Evolutionary conservation across 805 yeast species (phyloP).

Genomic region (Barnettozyma botsteinii): DNA sequence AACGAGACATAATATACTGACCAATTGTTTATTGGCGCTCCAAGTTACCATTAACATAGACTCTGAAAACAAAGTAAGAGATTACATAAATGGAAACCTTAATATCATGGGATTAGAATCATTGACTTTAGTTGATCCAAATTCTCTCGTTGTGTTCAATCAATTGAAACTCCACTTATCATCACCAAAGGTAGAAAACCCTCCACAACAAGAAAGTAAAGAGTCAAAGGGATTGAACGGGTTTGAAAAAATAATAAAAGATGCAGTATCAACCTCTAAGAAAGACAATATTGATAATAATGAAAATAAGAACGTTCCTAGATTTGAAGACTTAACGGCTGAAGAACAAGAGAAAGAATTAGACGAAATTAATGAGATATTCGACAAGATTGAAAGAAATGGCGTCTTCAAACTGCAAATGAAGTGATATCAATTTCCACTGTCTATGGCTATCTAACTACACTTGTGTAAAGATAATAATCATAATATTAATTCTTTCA

Average conservation of each 20-base stretch:
- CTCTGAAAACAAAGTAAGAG: conserved; percentile 28
- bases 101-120: conserved; percentile 8
- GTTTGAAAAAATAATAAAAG: not conserved
- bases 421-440: no score
- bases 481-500: no score
- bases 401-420: conserved; percentile 24
- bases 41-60: conserved; percentile 23
- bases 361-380: conserved; percentile 21
- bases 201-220: no score
- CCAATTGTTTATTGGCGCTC: conserved; percentile 13
- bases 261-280: not conserved
- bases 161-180: not conserved
- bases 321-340: conserved; percentile 23
- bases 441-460: no score
- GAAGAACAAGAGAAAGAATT: conserved; percentile 25
- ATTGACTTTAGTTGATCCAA: conserved; percentile 14
- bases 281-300: no score
- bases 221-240: no score
- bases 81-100: conserved; percentile 13
- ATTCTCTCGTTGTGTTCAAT: conserved; percentile 8
- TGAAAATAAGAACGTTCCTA: conserved; percentile 7
- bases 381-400: conserved; percentile 23
- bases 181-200: no score
- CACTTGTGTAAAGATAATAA: no score
- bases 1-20: not conserved